phyloP scores from a whole-genome alignment of 495 filamentous ascomycete genomes.

The Rusavskia elegans region DNA sequence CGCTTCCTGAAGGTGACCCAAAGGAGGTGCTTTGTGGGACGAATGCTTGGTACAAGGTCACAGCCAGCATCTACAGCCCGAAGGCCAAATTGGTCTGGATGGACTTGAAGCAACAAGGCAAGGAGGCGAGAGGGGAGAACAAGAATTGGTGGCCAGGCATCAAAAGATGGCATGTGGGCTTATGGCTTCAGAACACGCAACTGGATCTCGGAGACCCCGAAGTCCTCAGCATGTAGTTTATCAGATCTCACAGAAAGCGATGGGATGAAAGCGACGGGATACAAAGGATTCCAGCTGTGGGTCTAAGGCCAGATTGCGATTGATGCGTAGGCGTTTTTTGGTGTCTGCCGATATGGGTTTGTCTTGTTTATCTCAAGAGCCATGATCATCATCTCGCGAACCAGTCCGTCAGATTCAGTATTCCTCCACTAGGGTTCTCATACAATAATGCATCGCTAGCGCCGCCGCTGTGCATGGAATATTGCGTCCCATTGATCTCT shows the following conservation, averaged over 20 bases:
- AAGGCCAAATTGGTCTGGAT: conserved; percentile 19
- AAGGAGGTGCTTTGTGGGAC: conserved; percentile 19
- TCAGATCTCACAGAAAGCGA: too few species aligned
- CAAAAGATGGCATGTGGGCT: conserved; percentile 25
- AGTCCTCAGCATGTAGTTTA: background rate
- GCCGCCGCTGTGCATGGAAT: too few species aligned
- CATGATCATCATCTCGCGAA: too few species aligned
- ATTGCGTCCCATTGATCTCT: background rate
- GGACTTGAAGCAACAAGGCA: conserved; percentile 20
- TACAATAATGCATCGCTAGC: too few species aligned
- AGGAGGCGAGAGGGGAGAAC: conserved; percentile 10
- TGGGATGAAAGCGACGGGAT: too few species aligned
- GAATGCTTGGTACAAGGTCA: conserved; percentile 17
- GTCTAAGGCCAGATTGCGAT: too few species aligned
- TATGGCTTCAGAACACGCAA: conserved; percentile 26
- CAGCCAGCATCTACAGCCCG: conserved; percentile 11
- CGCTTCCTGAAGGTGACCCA: conserved; percentile 22
- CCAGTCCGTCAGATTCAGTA: too few species aligned
- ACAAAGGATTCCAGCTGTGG: too few species aligned
- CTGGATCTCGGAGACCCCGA: conserved; percentile 19
- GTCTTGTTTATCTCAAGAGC: too few species aligned
- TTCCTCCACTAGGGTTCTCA: too few species aligned
- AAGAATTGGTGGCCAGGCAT: conserved; percentile 31
- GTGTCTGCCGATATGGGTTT: too few species aligned
- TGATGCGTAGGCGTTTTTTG: too few species aligned